Percentiles rank a stretch among this genome's conserved stretches.
Conservation (phyloP, 768 basidiomycete genomes). For the Panaeolus papilionaceus region DNA sequence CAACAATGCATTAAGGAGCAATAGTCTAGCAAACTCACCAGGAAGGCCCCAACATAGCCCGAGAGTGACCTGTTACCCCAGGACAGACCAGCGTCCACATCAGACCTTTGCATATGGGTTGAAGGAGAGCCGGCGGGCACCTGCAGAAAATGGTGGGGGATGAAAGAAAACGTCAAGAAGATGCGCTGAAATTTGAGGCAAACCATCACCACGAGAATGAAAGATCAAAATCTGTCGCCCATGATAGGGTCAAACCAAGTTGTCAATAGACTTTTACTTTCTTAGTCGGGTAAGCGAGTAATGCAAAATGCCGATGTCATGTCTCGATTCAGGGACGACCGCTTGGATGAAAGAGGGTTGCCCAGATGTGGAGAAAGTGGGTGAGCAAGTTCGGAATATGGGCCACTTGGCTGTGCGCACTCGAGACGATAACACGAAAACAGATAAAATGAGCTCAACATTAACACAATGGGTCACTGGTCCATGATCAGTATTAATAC, state of each 20-base stretch:
- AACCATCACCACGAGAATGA: conserved; percentile 5
- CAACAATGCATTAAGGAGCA: not conserved
- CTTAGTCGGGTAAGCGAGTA: conserved; percentile 12
- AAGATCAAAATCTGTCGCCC: conserved; percentile 13
- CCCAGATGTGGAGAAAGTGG: not conserved
- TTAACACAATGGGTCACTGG: not conserved
- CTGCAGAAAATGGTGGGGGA: not conserved
- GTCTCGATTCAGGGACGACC: not conserved
- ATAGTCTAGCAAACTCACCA: not conserved
- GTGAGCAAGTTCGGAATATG: not conserved
- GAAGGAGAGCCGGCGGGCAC: not conserved
- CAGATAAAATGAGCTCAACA: not conserved
- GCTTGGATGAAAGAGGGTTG: conserved; percentile 1
- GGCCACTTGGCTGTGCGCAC: not conserved
- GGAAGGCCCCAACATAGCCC: not conserved
- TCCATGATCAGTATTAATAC: conserved; percentile 2
- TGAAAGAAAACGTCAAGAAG: conserved; percentile 12
- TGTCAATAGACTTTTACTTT: conserved; percentile 10
- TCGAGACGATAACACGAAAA: not conserved
- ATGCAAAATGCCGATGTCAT: conserved; percentile 7
- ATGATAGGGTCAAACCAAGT: conserved; percentile 6
- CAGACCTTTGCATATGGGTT: not conserved
- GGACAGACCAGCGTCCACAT: conserved; percentile 10
- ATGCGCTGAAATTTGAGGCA: conserved; percentile 4
- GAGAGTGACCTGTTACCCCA: conserved; percentile 1